Evolutionary conservation across 352 stramenopile species (phyloP), one percentile per base, ranked within the genome.

Genomic region (Pythium pectinolyticum): DNA sequence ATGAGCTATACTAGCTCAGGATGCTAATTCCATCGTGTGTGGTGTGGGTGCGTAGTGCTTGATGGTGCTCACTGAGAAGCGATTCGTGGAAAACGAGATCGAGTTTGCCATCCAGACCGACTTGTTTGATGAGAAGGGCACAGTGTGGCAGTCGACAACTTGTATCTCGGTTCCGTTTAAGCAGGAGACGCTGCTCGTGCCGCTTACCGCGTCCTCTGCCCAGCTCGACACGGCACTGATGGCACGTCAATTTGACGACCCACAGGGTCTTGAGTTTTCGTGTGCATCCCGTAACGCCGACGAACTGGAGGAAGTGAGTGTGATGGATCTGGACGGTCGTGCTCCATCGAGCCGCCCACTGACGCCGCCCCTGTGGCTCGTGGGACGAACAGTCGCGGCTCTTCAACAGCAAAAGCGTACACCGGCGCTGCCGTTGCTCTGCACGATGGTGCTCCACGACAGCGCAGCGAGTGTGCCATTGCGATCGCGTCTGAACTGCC

Each of bases 51-150:
- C 51, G 1, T 56, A 92, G 84, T 89, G 82, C 46, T 37, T 91
- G 20, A 90, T 93, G 84, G 81, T 90, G 34, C 60, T 91, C 19
- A 86, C 75, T 20, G 73, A 89, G 62, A 93, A 93, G 68, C 74
- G 76, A 7, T 88, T 91, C 41, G 70, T 89, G 20, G 73, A 88
- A 31, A 68, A 74, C 15, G 81, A 84, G 56, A 73, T 93, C 46
- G 82, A 93, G 60, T 91, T 93, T 57, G 72, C 66, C 9, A 73
- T 91, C 22, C 84, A 91, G 53, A 93, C 84, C 15, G 84, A 93
- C 37, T 48, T 93, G 19, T 79, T 90, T 46, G 82, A 91, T 57
- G 70, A 89, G 27, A 62, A 86, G 55, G 81, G 81, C 28, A 88
- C 80, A 5, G 67, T 93, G 25, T 93, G 84, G 82, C 84, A 93